Conservation (phyloP, 2,329 filamentous ascomycete genomes). For the Colletotrichum plurivorum region DNA sequence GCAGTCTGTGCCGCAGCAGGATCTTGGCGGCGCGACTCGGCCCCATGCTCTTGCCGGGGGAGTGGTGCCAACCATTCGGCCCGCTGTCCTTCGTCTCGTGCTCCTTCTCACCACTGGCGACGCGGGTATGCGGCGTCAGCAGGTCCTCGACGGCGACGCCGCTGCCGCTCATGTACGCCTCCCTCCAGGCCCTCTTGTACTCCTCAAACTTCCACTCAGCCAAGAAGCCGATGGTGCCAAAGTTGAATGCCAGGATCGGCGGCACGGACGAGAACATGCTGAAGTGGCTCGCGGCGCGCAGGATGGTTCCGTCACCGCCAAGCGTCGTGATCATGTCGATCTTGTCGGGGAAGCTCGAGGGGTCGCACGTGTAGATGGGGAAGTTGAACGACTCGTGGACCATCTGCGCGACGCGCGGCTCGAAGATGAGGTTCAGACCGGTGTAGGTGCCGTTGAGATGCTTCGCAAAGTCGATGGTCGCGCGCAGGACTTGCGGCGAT, state of each 20-base stretch:
- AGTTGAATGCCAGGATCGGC: constrained; percentile 93
- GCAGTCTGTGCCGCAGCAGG: constrained; percentile 87
- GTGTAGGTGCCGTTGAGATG: constrained; percentile 87
- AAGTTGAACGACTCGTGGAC: constrained; percentile 80
- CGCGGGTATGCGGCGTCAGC: constrained; percentile 56
- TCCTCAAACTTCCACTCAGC: constrained; percentile 97
- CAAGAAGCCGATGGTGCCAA: constrained; percentile 95
- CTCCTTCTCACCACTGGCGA: constrained; percentile 47
- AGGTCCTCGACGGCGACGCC: constrained; percentile 63
- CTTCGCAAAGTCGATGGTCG: constrained; percentile 71
- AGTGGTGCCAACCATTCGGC: constrained; percentile 74
- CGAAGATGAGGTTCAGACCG: constrained; percentile 85
- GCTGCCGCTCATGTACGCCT: constrained; percentile 87
- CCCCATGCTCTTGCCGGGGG: constrained; percentile 87
- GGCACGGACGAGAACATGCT: constrained; percentile 86
- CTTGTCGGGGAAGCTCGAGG: constrained; percentile 77
- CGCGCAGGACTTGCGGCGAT: constrained; percentile 65
- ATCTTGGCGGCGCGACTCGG: constrained; percentile 81
- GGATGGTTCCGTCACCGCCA: constrained; percentile 92
- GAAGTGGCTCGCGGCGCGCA: constrained; percentile 83
- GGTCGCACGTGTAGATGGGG: constrained; percentile 75
- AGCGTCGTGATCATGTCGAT: constrained; percentile 92
- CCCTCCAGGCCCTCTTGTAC: constrained; percentile 91
- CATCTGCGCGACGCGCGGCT: constrained; percentile 79
- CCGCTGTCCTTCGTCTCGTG: constrained; percentile 40